Base-by-base conservation (phyloP, 2,329 filamentous ascomycete genomes). In the Pseudovirgaria hyperparasitica region DNA sequence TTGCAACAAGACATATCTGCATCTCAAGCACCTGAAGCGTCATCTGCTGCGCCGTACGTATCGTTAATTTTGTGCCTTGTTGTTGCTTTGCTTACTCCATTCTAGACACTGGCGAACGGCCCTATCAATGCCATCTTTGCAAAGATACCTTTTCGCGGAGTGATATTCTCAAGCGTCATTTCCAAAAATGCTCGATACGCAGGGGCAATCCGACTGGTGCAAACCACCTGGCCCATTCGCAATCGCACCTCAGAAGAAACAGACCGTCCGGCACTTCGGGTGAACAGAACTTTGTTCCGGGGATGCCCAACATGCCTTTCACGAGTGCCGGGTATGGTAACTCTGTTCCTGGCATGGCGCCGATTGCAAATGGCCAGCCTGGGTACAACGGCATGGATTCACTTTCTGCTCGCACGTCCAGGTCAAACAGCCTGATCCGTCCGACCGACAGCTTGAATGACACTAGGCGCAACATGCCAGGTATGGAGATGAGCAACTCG, bases 141-240 rank as follows among this genome's bases (percentile, higher is more conserved):
- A 85, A 90, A 55, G 90, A 96, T 58, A 96, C 86, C 18, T 98
- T 98, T 60, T 93, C 84, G 25, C 78, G 90, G 54, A 93, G 85
- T 67, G 90, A 98, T 52, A 96, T 98, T 40, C 64, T 98, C 46
- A 98, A 98, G 67, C 82, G 90, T 39, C 90, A 98, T 62, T 98
- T 96, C 61, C 86, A 94, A 58, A 98, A 98, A 65, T 98, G 90
- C 63, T 94, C 90, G 20, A 84, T 94, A 39, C 77, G 90, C 46
- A 78, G 90, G 51, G 90, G 90, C 32, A 96, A 96, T 59, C 87
- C 90, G 29, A 93, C 85, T 10, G 86, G 86, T 43, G 84, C 84
- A 37, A 93, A 82, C 49, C 90, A 98, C 62, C 60, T 98, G 56
- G 92, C 86, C 42, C 85, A 94, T 58, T 82, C 85, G 19, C 81